A percentile compares a stretch with the other conserved stretches of the same genome.
These are phyloP conservation scores for Falciphora oryzae DNA, from an alignment of 2,329 filamentous ascomycete genomes.

Conservation along the genomic window DNA sequence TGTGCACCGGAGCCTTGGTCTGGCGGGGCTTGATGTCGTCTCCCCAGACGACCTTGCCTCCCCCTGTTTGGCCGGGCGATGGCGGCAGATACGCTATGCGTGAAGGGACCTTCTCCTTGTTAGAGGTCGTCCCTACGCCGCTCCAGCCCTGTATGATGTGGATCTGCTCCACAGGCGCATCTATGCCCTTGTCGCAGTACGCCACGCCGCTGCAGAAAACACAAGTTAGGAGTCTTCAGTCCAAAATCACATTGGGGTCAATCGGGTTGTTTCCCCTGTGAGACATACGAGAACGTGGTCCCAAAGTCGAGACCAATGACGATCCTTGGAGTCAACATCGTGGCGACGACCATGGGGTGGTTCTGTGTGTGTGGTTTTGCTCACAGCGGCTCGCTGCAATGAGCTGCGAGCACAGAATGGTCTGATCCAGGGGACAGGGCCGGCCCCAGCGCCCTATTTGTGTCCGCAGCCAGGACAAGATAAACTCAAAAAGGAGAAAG, in stretches of 20 bases:
- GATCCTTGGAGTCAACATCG: neutral
- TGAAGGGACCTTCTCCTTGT: constrained; percentile 24
- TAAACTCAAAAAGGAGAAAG: no score
- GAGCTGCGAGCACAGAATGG: no score
- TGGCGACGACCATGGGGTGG: no score
- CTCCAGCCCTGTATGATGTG: constrained; percentile 24
- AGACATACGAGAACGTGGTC: constrained; percentile 11
- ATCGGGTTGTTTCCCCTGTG: no score
- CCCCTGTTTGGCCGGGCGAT: neutral
- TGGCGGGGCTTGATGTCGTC: constrained; percentile 19
- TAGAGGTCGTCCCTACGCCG: constrained; percentile 8
- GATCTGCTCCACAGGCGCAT: constrained; percentile 16
- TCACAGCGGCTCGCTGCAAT: no score
- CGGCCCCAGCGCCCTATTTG: no score
- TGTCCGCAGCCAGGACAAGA: no score
- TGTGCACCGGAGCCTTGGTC: constrained; percentile 21
- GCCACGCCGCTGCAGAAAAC: constrained; percentile 20
- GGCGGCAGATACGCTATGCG: constrained; percentile 19
- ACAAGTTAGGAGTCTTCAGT: neutral
- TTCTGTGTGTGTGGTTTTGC: no score
- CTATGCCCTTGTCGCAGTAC: constrained; percentile 23
- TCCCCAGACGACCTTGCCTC: constrained; percentile 15
- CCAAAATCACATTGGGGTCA: neutral
- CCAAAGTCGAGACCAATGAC: constrained; percentile 16
- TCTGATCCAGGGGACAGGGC: no score